Percentiles rank a stretch among this genome's conserved stretches.
Conservation (phyloP, 2,329 filamentous ascomycete species). For the Coniochaeta sp. region DNA sequence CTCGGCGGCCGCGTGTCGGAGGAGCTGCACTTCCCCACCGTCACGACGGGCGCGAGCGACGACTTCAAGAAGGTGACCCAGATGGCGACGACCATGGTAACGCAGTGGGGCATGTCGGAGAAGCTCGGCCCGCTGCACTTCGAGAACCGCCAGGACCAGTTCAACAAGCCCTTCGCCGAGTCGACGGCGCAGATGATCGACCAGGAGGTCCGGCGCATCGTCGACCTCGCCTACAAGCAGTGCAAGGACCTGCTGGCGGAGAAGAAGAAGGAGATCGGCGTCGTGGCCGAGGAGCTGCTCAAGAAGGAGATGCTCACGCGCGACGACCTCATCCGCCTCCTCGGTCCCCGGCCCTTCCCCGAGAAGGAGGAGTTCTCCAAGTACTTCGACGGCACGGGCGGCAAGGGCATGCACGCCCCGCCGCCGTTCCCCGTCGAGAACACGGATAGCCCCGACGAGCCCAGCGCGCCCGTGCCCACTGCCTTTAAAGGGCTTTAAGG, state of each 20-base stretch:
- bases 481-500: conserved; percentile 10
- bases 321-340: conserved; percentile 84
- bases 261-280: conserved; percentile 81
- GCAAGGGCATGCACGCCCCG: conserved; percentile 46
- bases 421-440: conserved; percentile 44
- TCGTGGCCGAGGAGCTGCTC: conserved; percentile 89
- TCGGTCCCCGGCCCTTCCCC: conserved; percentile 78
- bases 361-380: conserved; percentile 88
- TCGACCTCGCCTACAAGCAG: conserved; percentile 87
- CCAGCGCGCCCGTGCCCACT: conserved; percentile 9
- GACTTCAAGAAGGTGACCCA: conserved; percentile 98
- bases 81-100: conserved; percentile 97
- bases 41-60: conserved; percentile 89
- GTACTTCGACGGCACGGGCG: conserved; percentile 69
- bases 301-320: conserved; percentile 84
- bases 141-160: conserved; percentile 70
- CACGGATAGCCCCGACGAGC: conserved; percentile 27
- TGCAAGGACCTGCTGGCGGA: conserved; percentile 76
- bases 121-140: conserved; percentile 93
- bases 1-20: conserved; percentile 92
- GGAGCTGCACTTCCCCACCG: conserved; percentile 93
- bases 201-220: conserved; percentile 80
- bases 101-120: conserved; percentile 97
- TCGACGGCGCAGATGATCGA: conserved; percentile 90
- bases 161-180: conserved; percentile 95